A percentile compares a stretch with the other conserved stretches of the same genome.
Evolutionary conservation across 176 grass and related monocot species (phyloP).

Genomic region (Oryza glumipatula): DNA sequence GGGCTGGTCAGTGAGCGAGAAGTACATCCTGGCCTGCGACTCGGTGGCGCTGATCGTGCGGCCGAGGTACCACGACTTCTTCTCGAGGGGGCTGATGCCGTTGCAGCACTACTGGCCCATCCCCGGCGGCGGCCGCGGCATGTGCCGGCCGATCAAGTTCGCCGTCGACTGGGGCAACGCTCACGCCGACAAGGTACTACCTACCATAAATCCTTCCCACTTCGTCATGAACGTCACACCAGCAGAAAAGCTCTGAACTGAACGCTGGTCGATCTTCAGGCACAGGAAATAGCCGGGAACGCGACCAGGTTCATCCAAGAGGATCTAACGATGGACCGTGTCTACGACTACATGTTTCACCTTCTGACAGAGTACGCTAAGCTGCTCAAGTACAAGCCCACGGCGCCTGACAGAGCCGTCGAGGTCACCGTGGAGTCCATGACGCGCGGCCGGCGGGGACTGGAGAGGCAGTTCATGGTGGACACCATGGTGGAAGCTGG

Average conservation of each 20-base stretch:
- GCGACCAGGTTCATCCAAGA: slow-evolving; percentile 54
- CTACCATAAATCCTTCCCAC: no score
- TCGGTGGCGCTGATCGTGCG: slow-evolving; percentile 61
- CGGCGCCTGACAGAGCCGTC: slow-evolving; percentile 21
- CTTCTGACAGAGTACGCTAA: slow-evolving; percentile 49
- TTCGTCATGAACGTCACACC: not conserved
- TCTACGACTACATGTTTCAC: slow-evolving; percentile 75
- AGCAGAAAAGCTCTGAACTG: not conserved
- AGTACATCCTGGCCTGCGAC: slow-evolving; percentile 80
- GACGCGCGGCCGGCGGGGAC: slow-evolving; percentile 21
- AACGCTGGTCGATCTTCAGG: slow-evolving; percentile 4
- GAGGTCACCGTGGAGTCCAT: slow-evolving; percentile 58
- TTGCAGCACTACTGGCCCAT: slow-evolving; percentile 79
- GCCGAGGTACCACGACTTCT: slow-evolving; percentile 65
- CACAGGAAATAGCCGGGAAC: slow-evolving; percentile 42
- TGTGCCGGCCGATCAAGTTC: slow-evolving; percentile 66
- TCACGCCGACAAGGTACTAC: slow-evolving; percentile 52
- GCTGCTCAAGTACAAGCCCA: slow-evolving; percentile 53
- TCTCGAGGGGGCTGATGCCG: slow-evolving; percentile 64
- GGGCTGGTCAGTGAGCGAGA: slow-evolving; percentile 80
- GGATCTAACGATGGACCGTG: slow-evolving; percentile 52
- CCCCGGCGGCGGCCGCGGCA: slow-evolving; percentile 32
- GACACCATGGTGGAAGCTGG: slow-evolving; percentile 27
- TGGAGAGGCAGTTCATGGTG: slow-evolving; percentile 49
- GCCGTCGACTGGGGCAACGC: slow-evolving; percentile 81